Evolutionary conservation across 176 grass and related monocot genomes (phyloP), one percentile per base, ranked within the genome.

Genomic region (Oryza australiensis): DNA sequence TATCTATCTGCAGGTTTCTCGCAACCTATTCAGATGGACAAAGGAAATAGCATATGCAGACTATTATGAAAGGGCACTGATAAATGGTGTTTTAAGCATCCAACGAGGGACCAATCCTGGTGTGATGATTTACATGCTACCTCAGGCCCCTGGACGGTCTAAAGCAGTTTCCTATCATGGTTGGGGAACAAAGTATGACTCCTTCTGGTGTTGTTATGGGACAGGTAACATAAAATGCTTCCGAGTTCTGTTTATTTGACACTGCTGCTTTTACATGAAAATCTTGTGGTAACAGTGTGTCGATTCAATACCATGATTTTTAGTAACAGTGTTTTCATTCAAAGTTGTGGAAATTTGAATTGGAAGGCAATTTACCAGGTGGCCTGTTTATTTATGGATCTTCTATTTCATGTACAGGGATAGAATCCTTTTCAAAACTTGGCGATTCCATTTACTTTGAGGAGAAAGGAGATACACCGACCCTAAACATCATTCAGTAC

Each of bases 401-500:
- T 74, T 67, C 48, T 73, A 27, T 37, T 79, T 74, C 35, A 78
- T 66, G 41, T 83, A 41, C 75, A 99, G 96, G 93, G 59, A 89
- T 99, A 34, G 91, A 99, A 76, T 99, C 96, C 29, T 99, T 95
- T 82, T 99, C 91, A 9, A 99, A 99, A 85, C 75, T 99, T 53
- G 96, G 96, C 11, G 85, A 95, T 90, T 99, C 96, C 77, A 95
- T 99, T 87, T 99, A 99, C 76, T 99, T 99, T 27, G 93, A 95
- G 89, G 91, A 91, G 71, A 88, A 91, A 80, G 96, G 91, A 76
- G 87, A 63, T 42, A 64, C 62, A 38, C 88, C 88, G 18, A 75
- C 64, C 66, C 83, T 99, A 32, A 90, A 87, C 80, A 90, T 95
- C 82, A 95, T 95, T 87, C 93, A 95, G 72, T 92, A 88, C 71